Evolutionary conservation across 164 flowering plant genomes (phyloP).

Genomic region (Vitis cinerea): DNA sequence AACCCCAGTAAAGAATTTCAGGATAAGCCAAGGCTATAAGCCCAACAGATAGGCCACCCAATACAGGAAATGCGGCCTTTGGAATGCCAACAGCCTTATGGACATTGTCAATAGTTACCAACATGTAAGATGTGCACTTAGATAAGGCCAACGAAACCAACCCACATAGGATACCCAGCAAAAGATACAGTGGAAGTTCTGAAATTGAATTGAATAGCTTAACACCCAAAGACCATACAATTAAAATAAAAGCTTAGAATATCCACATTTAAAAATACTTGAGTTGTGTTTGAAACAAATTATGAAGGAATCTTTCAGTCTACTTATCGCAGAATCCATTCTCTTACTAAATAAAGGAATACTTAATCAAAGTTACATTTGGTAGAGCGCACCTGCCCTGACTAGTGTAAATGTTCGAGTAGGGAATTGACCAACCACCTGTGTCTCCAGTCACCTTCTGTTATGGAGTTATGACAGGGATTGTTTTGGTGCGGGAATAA

Average conservation of each 20-base stretch:
- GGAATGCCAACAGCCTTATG: conserved; percentile 56
- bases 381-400: too few species aligned
- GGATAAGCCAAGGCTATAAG: conserved; percentile 85
- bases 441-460: too few species aligned
- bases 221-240: neutral
- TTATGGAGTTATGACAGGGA: too few species aligned
- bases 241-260: neutral
- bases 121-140: conserved; percentile 60
- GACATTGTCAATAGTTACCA: conserved; percentile 37
- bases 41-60: conserved; percentile 79
- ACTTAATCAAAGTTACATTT: neutral
- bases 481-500: too few species aligned
- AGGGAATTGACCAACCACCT: too few species aligned
- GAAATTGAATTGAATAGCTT: conserved; percentile 29
- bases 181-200: conserved; percentile 94
- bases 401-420: too few species aligned
- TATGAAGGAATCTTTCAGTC: neutral
- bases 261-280: neutral
- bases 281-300: neutral
- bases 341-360: neutral
- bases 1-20: conserved; percentile 94
- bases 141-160: conserved; percentile 76
- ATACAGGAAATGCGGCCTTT: conserved; percentile 59
- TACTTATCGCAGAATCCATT: neutral
- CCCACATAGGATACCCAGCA: conserved; percentile 88